Evolutionary conservation across 2,329 filamentous ascomycete species (phyloP).

Genomic region (Sordariomycetes sp.): DNA sequence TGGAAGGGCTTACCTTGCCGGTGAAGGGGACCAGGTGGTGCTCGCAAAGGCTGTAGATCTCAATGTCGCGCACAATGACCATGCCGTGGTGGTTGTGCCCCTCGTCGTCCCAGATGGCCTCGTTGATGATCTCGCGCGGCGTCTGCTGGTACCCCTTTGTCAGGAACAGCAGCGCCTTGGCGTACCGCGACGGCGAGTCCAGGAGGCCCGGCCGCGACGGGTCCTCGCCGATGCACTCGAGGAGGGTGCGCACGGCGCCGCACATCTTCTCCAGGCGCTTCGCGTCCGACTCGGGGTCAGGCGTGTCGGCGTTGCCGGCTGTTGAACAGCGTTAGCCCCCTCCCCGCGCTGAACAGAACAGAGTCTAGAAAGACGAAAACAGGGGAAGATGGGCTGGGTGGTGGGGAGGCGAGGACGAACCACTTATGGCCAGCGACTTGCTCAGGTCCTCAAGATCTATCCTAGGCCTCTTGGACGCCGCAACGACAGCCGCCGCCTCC

Average conservation of each 20-base stretch:
- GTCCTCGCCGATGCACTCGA: slow-evolving; percentile 58
- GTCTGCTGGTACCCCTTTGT: slow-evolving; percentile 97
- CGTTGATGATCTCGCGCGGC: slow-evolving; percentile 79
- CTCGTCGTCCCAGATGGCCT: slow-evolving; percentile 90
- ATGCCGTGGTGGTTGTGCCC: slow-evolving; percentile 73
- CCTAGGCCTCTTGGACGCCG: slow-evolving; percentile 1
- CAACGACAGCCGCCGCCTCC: neutral
- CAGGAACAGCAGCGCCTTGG: slow-evolving; percentile 89
- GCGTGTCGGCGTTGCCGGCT: neutral
- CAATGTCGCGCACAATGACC: slow-evolving; percentile 96
- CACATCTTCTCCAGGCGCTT: slow-evolving; percentile 43
- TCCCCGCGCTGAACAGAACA: neutral
- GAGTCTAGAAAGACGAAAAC: neutral
- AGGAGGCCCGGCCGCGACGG: slow-evolving; percentile 51
- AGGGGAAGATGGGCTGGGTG: too few relatives aligned
- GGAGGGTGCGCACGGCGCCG: slow-evolving; percentile 49
- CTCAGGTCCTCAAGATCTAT: slow-evolving; percentile 1
- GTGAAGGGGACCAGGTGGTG: slow-evolving; percentile 95
- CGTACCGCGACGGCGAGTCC: slow-evolving; percentile 71
- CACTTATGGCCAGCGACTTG: neutral
- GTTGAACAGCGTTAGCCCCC: neutral
- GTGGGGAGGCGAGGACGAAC: neutral
- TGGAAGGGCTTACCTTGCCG: slow-evolving; percentile 55
- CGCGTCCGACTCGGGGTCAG: slow-evolving; percentile 27
- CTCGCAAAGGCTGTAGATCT: slow-evolving; percentile 88